phyloP scores from a whole-genome alignment of 108 stramenopile species.

The Stephanodiscus triporus region DNA sequence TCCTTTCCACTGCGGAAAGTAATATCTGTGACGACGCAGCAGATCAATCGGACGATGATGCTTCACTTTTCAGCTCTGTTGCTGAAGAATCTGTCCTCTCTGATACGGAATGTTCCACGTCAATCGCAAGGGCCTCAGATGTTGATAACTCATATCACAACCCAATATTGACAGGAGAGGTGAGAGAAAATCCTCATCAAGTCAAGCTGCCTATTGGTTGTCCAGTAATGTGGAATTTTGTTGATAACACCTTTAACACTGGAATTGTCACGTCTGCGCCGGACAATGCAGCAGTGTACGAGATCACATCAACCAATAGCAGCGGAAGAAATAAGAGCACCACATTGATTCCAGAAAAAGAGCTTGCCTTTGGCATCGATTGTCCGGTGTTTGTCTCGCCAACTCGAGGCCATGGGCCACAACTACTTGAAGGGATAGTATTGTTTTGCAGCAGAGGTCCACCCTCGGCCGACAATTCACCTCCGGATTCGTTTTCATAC shows the following conservation, averaged over 20 bases:
- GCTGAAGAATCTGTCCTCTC: background rate
- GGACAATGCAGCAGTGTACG: background rate
- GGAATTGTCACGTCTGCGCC: background rate
- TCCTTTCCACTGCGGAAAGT: background rate
- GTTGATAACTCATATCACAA: background rate
- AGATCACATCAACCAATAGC: background rate
- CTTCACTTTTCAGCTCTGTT: conserved; percentile 12
- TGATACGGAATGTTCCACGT: background rate
- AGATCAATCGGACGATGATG: conserved; percentile 15
- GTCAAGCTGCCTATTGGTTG: conserved; percentile 13
- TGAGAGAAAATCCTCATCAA: background rate
- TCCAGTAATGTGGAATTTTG: conserved; percentile 17
- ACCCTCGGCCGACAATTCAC: background rate
- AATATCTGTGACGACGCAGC: background rate
- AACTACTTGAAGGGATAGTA: conserved; percentile 15
- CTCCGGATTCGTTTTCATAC: background rate
- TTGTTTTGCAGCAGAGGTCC: background rate
- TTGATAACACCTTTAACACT: conserved; percentile 5
- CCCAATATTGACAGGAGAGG: background rate
- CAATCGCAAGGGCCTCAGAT: background rate
- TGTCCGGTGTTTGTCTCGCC: conserved; percentile 19
- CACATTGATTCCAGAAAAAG: background rate
- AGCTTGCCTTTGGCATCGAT: conserved; percentile 11
- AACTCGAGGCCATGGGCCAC: background rate
- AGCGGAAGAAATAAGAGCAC: background rate